A percentile compares a stretch with the other conserved stretches of the same genome.
phyloP scores from a whole-genome alignment of 176 grass and related monocot genomes.

The Miscanthus lutarioriparius region DNA sequence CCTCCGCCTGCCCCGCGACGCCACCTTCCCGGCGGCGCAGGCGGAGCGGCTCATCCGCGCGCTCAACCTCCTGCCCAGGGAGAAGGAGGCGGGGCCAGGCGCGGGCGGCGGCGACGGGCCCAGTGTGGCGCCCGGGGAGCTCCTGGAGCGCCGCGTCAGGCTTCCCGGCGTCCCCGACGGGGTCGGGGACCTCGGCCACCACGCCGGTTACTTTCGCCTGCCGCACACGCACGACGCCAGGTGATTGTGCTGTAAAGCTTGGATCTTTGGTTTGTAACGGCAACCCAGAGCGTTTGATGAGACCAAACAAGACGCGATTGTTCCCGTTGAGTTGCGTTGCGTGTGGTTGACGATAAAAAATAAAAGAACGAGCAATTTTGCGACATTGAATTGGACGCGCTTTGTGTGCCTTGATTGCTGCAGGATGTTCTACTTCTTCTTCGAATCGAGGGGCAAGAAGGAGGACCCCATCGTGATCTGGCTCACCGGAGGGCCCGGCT shows the following conservation, averaged over 20 bases:
- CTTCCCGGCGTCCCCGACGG: slow-evolving; percentile 49
- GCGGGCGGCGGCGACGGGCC: neutral
- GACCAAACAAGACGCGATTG: neutral
- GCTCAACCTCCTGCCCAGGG: slow-evolving; percentile 80
- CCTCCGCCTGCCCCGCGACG: slow-evolving; percentile 41
- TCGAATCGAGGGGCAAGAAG: slow-evolving; percentile 79
- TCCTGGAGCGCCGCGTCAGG: slow-evolving; percentile 63
- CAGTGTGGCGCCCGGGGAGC: slow-evolving; percentile 33
- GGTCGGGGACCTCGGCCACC: slow-evolving; percentile 66
- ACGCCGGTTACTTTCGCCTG: slow-evolving; percentile 92
- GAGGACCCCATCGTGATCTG: slow-evolving; percentile 90
- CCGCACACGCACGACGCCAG: slow-evolving; percentile 80
- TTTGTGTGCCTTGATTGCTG: neutral
- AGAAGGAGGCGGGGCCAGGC: slow-evolving; percentile 5
- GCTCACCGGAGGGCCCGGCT: slow-evolving; percentile 94
- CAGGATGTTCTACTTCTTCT: slow-evolving; percentile 99
- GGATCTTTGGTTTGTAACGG: neutral
- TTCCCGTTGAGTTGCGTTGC: neutral
- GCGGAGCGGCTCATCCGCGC: slow-evolving; percentile 73
- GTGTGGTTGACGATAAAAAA: neutral
- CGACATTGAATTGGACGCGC: neutral
- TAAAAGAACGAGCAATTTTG: neutral
- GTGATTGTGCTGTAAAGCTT: slow-evolving; percentile 33
- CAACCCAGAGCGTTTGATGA: neutral
- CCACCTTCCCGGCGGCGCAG: slow-evolving; percentile 58